phyloP scores from a whole-genome alignment of 2,329 filamentous ascomycete species.

The Lecanosticta acicola region DNA sequence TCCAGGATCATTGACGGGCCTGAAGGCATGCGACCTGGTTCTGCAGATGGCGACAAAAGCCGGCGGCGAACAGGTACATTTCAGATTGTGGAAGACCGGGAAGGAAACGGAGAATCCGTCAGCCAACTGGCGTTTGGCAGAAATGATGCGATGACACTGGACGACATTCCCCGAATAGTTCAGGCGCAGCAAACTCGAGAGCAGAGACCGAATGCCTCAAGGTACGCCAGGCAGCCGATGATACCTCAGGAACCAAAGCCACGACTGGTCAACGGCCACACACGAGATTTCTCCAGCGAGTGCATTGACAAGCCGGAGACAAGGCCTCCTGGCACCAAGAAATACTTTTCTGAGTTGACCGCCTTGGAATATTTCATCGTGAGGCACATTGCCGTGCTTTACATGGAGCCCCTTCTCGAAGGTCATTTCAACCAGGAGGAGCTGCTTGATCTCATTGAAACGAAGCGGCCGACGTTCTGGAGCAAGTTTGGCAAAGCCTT shows the following conservation, averaged over 20 bases:
- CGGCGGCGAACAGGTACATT: constrained; percentile 48
- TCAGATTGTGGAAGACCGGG: constrained; percentile 75
- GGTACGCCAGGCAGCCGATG: constrained; percentile 64
- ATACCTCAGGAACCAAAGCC: constrained; percentile 62
- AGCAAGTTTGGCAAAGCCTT: constrained; percentile 97
- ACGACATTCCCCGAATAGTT: constrained; percentile 93
- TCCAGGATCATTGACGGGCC: constrained; percentile 90
- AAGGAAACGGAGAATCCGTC: constrained; percentile 58
- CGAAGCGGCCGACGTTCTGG: constrained; percentile 92
- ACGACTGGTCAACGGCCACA: constrained; percentile 63
- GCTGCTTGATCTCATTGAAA: constrained; percentile 85
- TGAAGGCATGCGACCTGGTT: constrained; percentile 67
- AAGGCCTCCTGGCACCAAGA: constrained; percentile 49
- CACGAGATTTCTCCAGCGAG: constrained; percentile 59
- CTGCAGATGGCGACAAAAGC: constrained; percentile 50
- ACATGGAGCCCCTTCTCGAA: constrained; percentile 88
- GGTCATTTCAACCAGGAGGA: constrained; percentile 91
- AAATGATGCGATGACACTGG: constrained; percentile 84
- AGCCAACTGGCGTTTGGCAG: constrained; percentile 82
- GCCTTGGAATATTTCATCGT: constrained; percentile 97
- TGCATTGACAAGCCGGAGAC: constrained; percentile 41
- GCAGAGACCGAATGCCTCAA: constrained; percentile 74
- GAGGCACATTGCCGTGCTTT: constrained; percentile 86
- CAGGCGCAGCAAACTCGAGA: constrained; percentile 93
- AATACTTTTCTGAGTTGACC: constrained; percentile 93